Conservation (phyloP, 495 filamentous ascomycete genomes). For the Podospora bellae-mahoneyi region DNA sequence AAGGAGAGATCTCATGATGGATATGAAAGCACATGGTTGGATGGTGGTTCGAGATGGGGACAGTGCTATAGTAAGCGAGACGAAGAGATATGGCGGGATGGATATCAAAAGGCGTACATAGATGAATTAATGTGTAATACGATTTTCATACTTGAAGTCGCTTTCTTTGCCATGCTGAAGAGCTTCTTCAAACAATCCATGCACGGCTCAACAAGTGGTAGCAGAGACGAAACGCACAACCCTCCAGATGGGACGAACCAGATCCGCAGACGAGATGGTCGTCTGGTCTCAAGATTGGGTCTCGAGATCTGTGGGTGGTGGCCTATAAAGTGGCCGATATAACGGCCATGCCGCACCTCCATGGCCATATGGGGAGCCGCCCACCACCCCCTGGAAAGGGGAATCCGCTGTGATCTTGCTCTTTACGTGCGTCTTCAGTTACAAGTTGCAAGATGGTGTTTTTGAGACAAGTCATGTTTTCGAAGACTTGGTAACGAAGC, state of each 20-base stretch:
- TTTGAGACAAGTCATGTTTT: not conserved
- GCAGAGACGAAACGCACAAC: not conserved
- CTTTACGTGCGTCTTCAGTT: not conserved
- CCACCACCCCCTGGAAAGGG: constrained; percentile 2
- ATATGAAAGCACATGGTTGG: not conserved
- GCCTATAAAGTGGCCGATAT: not conserved
- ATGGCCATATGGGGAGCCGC: not conserved
- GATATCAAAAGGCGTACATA: not conserved
- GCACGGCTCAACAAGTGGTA: not conserved
- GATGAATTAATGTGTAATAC: not conserved
- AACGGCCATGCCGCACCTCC: not conserved
- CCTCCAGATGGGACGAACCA: not conserved
- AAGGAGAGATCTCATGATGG: not conserved
- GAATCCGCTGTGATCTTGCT: not conserved
- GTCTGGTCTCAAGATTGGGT: not conserved
- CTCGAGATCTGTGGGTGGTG: not conserved
- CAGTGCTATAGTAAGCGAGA: too few relatives aligned
- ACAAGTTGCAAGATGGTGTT: not conserved
- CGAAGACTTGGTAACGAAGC: not conserved
- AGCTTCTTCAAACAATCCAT: not conserved
- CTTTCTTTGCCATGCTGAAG: not conserved
- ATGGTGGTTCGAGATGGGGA: too few relatives aligned
- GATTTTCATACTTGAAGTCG: not conserved
- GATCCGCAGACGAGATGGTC: not conserved
- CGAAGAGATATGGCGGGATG: not conserved